Conservation (phyloP, 495 filamentous ascomycete species). For the Trichoderma gamsii region DNA sequence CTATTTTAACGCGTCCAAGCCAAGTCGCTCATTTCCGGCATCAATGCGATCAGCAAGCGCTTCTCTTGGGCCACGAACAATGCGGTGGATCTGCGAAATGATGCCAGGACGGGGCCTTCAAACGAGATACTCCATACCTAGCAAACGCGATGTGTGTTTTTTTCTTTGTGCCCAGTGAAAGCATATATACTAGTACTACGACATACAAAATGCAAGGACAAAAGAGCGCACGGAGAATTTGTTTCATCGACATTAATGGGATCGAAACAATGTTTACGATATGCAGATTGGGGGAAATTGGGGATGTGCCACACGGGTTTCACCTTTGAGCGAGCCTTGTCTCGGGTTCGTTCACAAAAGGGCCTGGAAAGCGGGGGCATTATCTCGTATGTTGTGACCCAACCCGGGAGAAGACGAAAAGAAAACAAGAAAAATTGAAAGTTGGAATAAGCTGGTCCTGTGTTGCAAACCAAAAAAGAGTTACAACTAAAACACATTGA, state of each 20-base stretch:
- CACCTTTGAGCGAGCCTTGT: background rate
- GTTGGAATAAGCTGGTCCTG: too few species aligned
- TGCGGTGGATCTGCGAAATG: background rate
- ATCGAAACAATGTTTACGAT: background rate
- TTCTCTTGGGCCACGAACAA: background rate
- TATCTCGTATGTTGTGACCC: too few species aligned
- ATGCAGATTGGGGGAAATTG: constrained; percentile 2
- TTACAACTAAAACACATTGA: too few species aligned
- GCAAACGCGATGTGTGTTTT: background rate
- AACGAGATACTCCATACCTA: too few species aligned
- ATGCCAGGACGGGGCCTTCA: background rate
- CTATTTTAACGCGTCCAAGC: background rate
- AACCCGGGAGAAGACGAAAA: too few species aligned
- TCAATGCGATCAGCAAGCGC: background rate
- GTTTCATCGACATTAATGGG: background rate
- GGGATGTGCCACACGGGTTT: constrained; percentile 11
- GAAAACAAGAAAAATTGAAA: too few species aligned
- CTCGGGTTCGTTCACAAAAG: background rate
- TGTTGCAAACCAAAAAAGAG: too few species aligned
- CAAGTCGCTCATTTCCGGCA: constrained; percentile 1
- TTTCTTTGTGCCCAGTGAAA: too few species aligned
- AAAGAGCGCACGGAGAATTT: background rate
- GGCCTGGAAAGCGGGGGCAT: background rate
- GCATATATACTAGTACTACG: background rate
- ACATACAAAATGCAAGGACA: background rate